These are phyloP conservation scores for Torrubiellomyces zombiae DNA, from an alignment of 2,329 filamentous ascomycete genomes.

Conservation along the genomic window DNA sequence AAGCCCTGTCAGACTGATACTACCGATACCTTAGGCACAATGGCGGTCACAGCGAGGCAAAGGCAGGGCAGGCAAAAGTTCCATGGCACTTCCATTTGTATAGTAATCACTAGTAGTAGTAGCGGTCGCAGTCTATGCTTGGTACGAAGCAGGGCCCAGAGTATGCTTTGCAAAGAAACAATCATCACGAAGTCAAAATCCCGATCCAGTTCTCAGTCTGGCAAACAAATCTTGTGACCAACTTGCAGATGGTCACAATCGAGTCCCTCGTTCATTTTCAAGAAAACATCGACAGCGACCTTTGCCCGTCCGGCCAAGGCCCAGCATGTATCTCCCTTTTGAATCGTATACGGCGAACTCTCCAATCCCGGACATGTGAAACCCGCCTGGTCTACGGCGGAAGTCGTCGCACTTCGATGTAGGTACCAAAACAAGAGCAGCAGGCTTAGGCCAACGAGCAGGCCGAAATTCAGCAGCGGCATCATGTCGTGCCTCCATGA, in stretches of 20 bases:
- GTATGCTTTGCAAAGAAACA: no score
- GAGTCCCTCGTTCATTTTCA: conserved; percentile 25
- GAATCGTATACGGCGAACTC: conserved; percentile 22
- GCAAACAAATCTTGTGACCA: conserved; percentile 29
- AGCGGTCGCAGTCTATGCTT: no score
- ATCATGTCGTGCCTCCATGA: conserved; percentile 35
- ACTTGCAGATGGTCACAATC: conserved; percentile 28
- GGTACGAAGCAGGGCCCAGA: no score
- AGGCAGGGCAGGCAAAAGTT: no score
- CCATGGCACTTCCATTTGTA: no score
- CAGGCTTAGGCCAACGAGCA: conserved; percentile 34
- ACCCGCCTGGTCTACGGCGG: conserved; percentile 2
- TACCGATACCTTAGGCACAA: no score
- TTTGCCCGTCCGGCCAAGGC: conserved; percentile 25
- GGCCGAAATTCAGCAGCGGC: conserved; percentile 41
- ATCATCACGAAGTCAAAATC: no score
- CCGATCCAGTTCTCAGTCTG: no score
- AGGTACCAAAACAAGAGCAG: conserved; percentile 33
- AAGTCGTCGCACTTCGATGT: conserved; percentile 12
- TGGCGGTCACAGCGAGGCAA: no score
- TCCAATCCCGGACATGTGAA: conserved; percentile 7
- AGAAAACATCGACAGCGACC: conserved; percentile 28
- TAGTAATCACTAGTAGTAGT: no score
- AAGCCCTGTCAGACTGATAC: no score
- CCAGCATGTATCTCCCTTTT: conserved; percentile 35